Percentiles rank a stretch among this genome's conserved stretches.
Evolutionary conservation across 345 rosid genomes (phyloP).

Genomic region (Syzygium oleosum): DNA sequence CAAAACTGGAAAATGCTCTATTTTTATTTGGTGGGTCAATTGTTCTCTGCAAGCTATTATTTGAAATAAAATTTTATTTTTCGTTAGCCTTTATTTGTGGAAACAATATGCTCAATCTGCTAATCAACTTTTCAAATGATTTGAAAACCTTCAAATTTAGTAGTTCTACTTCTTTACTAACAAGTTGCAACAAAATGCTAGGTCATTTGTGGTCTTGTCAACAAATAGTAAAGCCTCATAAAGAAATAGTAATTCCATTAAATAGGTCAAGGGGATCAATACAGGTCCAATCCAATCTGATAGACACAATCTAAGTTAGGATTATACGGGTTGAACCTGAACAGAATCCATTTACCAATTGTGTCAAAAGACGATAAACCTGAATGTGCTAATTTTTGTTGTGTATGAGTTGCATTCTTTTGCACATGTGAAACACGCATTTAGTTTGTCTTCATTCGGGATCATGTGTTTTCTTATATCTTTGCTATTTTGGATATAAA

Average conservation of each 20-base stretch:
- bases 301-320: background rate
- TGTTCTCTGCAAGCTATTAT: background rate
- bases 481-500: background rate
- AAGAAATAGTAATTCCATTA: background rate
- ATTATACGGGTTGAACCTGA: background rate
- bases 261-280: background rate
- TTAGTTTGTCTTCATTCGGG: background rate
- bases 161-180: background rate
- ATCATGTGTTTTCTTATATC: background rate
- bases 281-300: background rate
- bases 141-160: background rate
- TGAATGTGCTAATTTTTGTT: background rate
- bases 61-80: background rate
- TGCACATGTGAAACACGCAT: background rate
- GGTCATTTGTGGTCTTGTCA: background rate
- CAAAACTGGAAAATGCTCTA: background rate
- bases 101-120: background rate
- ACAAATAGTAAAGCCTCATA: background rate
- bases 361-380: background rate
- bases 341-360: background rate
- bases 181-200: background rate
- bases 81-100: background rate
- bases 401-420: background rate
- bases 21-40: background rate
- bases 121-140: background rate